These are phyloP conservation scores for Trametes villosa DNA, from an alignment of 768 basidiomycete genomes.

Conservation along the genomic window DNA sequence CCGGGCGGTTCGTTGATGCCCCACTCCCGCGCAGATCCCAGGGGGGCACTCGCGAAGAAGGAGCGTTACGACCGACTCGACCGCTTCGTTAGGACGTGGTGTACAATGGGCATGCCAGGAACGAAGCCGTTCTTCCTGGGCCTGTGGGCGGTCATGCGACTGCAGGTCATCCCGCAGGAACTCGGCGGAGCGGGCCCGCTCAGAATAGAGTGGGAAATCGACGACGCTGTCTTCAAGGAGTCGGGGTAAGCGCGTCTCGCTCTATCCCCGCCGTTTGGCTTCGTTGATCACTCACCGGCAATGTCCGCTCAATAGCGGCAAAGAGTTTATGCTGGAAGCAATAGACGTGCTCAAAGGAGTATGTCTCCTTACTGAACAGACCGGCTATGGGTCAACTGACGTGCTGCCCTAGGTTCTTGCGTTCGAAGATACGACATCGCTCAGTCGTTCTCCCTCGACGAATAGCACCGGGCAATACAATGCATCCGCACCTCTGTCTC, in stretches of 20 bases:
- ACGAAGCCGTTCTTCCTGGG: slow-evolving; percentile 86
- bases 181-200: slow-evolving; percentile 79
- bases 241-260: slow-evolving; percentile 69
- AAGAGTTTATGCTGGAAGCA: slow-evolving; percentile 93
- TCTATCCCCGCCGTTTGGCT: slow-evolving; percentile 21
- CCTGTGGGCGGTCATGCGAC: slow-evolving; percentile 77
- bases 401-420: slow-evolving; percentile 53
- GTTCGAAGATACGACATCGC: slow-evolving; percentile 68
- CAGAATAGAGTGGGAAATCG: slow-evolving; percentile 87
- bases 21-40: slow-evolving; percentile 69
- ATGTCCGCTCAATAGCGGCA: slow-evolving; percentile 60
- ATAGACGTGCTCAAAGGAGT: slow-evolving; percentile 91
- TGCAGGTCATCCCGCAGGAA: slow-evolving; percentile 79
- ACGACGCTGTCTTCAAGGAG: slow-evolving; percentile 94
- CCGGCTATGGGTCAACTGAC: slow-evolving; percentile 12
- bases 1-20: slow-evolving; percentile 83
- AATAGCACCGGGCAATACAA: slow-evolving; percentile 31
- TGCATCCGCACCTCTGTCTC: slow-evolving; percentile 43
- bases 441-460: slow-evolving; percentile 33
- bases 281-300: slow-evolving; percentile 27
- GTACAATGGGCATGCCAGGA: slow-evolving; percentile 84
- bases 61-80: slow-evolving; percentile 79
- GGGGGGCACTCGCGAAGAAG: slow-evolving; percentile 66
- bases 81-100: slow-evolving; percentile 81
- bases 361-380: slow-evolving; percentile 35